These are phyloP conservation scores for Penicillium pulvis DNA, from an alignment of 495 filamentous ascomycete species.

Conservation along the genomic window DNA sequence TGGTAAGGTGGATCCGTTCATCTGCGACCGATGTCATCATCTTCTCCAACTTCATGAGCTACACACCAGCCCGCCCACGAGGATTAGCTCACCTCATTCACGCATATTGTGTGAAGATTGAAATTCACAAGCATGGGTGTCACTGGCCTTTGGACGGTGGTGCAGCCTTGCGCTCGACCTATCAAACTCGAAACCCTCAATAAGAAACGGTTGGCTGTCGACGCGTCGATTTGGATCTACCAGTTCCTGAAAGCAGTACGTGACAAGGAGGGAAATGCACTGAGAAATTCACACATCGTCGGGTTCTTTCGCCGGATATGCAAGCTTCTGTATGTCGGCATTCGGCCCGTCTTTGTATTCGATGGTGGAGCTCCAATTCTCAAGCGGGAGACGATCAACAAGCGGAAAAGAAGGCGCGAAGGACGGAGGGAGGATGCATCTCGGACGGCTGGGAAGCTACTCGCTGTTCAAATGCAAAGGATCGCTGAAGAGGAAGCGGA, in stretches of 20 bases:
- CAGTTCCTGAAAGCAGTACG: slow-evolving; percentile 98
- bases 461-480: slow-evolving; percentile 91
- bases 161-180: slow-evolving; percentile 80
- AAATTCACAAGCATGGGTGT: slow-evolving; percentile 78
- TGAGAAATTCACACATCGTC: slow-evolving; percentile 92
- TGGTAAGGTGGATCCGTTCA: background rate
- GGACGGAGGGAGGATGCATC: slow-evolving; percentile 91
- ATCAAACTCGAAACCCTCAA: slow-evolving; percentile 96
- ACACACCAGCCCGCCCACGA: background rate
- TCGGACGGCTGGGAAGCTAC: slow-evolving; percentile 81
- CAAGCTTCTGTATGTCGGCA: slow-evolving; percentile 95
- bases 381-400: slow-evolving; percentile 87
- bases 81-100: background rate
- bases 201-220: slow-evolving; percentile 90
- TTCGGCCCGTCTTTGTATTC: slow-evolving; percentile 96
- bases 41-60: background rate
- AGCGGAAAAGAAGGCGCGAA: slow-evolving; percentile 76
- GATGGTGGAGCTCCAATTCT: slow-evolving; percentile 91
- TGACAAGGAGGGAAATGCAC: slow-evolving; percentile 95
- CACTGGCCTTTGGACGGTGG: slow-evolving; percentile 92
- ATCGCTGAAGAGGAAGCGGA: slow-evolving; percentile 80
- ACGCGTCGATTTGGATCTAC: slow-evolving; percentile 99
- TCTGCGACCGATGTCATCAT: slow-evolving; percentile 3
- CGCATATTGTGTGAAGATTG: background rate
- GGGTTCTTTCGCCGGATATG: slow-evolving; percentile 98